Evolutionary conservation across 306 rosid genomes (phyloP), one percentile per base, ranked within the genome.

Genomic region (Adenanthera pavonina): DNA sequence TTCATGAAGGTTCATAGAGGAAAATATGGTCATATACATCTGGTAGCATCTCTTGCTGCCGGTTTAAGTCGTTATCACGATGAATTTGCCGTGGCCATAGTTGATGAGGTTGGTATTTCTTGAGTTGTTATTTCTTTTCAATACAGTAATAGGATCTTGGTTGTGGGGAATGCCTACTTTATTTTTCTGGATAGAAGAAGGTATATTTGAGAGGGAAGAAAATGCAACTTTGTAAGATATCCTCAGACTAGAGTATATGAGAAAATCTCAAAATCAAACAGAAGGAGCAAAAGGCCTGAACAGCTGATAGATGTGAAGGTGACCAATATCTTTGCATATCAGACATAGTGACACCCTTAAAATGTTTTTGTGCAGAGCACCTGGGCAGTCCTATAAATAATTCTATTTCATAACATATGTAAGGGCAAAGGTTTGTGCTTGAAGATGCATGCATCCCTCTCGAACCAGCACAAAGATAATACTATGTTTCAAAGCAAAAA

Each of bases 31-130:
- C 99, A 96, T 87, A 96, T 96, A 84, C 98, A 96, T 78, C 86
- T 96, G 84, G 72, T 93, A 79, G 98, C 99, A 69, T 96, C 99
- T 84, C 98, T 96, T 77, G 94, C 97, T 74, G 97, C 98, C 61
- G 99, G 97, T 74, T 87, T 96, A 91, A 96, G 97, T 86, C 98
- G 99, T 75, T 93, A 92, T 80, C 99, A 96, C 87, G 98, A 96
- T 82, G 98, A 91, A 78, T 96, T 96, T 87, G 90, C 97, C 12
- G 94, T 96, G 33, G 95, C 99, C 74, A 92, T 96, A 76, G 99
- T 96, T 74, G 99, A 96, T 7, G 99, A 96, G 99, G 99, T 96
- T 62, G 25, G 80, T 81, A 66, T 66, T 72, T 62, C 30, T 41
- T 81, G 30, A 52, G 51, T 72, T 83, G n/a, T 25, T 38, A 64